phyloP scores from a whole-genome alignment of 805 yeast genomes.

The Saccharomycopsis sp. region DNA sequence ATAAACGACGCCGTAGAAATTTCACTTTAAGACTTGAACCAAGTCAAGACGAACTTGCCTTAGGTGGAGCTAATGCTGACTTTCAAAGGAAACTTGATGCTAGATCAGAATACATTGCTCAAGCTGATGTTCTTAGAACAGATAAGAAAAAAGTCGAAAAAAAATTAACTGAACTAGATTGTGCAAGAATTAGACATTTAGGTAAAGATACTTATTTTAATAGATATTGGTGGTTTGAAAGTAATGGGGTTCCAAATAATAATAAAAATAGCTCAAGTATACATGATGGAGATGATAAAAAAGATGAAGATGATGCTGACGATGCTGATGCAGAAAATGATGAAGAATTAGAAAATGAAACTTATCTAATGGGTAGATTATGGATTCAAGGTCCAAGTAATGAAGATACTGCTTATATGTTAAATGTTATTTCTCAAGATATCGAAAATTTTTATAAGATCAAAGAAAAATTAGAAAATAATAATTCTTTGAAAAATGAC shows the following conservation, averaged over 20 bases:
- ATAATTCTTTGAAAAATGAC: slow-evolving; percentile 1
- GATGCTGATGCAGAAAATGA: slow-evolving; percentile 27
- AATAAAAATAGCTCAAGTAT: slow-evolving; percentile 23
- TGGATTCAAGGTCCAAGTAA: slow-evolving; percentile 88
- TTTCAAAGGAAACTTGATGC: slow-evolving; percentile 34
- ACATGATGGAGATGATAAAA: slow-evolving; percentile 20
- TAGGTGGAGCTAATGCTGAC: slow-evolving; percentile 31
- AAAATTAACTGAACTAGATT: slow-evolving; percentile 56
- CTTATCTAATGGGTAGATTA: slow-evolving; percentile 69
- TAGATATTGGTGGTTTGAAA: slow-evolving; percentile 93
- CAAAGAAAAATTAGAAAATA: slow-evolving; percentile 19
- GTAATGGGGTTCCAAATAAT: slow-evolving; percentile 61
- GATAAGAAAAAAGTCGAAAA: slow-evolving; percentile 47
- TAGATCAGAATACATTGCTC: slow-evolving; percentile 30
- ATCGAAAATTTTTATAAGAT: slow-evolving; percentile 11
- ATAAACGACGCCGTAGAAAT: slow-evolving; percentile 25
- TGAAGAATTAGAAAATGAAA: slow-evolving; percentile 37
- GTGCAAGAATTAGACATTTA: slow-evolving; percentile 62
- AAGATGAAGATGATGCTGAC: slow-evolving; percentile 19
- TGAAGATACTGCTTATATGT: slow-evolving; percentile 24
- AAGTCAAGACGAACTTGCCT: slow-evolving; percentile 28
- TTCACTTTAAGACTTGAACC: slow-evolving; percentile 26
- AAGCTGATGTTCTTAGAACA: slow-evolving; percentile 35
- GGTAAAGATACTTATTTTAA: slow-evolving; percentile 82
- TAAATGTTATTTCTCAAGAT: slow-evolving; percentile 9